phyloP scores from a whole-genome alignment of 139 green algal genomes.

The Asterochloris erici region DNA sequence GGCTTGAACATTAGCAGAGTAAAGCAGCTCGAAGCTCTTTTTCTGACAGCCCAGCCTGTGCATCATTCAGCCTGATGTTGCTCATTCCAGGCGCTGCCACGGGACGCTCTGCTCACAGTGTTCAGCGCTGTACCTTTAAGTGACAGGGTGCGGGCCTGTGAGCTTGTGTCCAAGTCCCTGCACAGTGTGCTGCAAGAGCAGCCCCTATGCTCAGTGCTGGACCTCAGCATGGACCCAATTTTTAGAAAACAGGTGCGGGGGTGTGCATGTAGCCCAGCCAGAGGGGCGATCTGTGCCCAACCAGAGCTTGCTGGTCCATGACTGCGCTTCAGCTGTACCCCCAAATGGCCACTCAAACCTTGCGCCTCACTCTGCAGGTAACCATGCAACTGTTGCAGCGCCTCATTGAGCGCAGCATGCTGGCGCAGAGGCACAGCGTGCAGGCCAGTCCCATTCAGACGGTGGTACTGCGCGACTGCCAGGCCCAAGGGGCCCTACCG shows the following conservation, averaged over 20 bases:
- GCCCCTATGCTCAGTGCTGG: background rate
- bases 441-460: background rate
- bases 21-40: too few species aligned
- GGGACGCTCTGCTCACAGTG: background rate
- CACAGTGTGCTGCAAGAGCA: background rate
- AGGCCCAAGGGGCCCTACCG: background rate
- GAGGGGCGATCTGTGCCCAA: too few species aligned
- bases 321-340: too few species aligned
- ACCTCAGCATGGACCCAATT: background rate
- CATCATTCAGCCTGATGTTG: too few species aligned
- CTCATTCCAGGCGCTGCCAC: background rate
- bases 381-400: conserved; percentile 3
- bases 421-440: background rate
- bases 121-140: background rate
- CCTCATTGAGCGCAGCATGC: background rate
- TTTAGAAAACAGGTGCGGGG: background rate
- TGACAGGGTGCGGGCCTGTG: background rate
- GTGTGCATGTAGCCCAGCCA: too few species aligned
- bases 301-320: too few species aligned
- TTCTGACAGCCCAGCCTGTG: too few species aligned
- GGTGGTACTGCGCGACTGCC: background rate
- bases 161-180: conserved; percentile 5
- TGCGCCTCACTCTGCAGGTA: background rate
- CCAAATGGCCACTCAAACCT: too few species aligned
- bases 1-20: too few species aligned